Base-by-base conservation (phyloP, 148 eudicot genomes). In the Camellia japonica region DNA sequence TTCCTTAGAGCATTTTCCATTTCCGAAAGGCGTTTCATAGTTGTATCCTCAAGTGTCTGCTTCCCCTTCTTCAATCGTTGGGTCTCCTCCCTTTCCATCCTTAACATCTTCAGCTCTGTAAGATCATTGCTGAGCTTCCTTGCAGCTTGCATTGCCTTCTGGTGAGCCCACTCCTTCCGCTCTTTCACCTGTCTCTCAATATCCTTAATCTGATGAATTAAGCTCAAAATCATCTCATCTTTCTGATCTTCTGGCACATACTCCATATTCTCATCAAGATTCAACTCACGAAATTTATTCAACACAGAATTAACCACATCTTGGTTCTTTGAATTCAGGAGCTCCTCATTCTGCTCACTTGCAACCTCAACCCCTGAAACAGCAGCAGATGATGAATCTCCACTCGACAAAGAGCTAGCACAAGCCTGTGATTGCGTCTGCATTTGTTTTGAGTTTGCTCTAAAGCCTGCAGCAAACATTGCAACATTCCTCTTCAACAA, bases 71-170 rank as follows among this genome's bases (percentile, higher is more conserved):
- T 97, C 84, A 94, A 66, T 46, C 90, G 82, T 76, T 94, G 99
- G 43, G 92, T 94, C 87, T 97, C 99, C 81, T 97, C 98, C 79
- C 93, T 94, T 84, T 97, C 99, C 86, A 91, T 88, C 86, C 97
- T 92, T 78, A 96, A 75, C 82, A 87, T 83, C 89, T 96, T 93
- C 56, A 96, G 90, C 78, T 96, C 95, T 0, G 93, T 90, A 13
- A 96, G 80, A 87, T 96, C 99, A 80, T 82, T 84, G 75, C 95
- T 90, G 46, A 96, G 90, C 87, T 93, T 96, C 81, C 89, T 87
- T 52, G 99, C 98, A 80, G 99, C 99, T 85, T 93, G 98, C 95
- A 96, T 87, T 63, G 99, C 99, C 85, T 93, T 96, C 89, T 96
- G 91, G 66, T 93, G 99, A 49, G 99, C 99, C 99, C 99, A 96